phyloP scores from a whole-genome alignment of 2,329 filamentous ascomycete species.

The Aschersonia sp. region DNA sequence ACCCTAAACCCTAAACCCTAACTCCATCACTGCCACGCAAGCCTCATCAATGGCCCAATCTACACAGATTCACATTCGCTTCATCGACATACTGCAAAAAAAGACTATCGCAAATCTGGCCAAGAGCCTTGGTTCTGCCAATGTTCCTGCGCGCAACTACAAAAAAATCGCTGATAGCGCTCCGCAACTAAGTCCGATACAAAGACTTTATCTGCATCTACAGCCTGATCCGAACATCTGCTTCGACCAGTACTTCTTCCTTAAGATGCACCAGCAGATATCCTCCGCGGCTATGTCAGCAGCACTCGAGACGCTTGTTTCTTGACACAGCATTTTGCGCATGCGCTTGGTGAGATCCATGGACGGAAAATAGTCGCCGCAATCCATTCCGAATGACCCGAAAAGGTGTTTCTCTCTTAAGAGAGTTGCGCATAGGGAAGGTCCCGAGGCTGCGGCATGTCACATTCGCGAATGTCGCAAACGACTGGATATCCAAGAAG shows the following conservation, averaged over 20 bases:
- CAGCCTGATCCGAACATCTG: not conserved
- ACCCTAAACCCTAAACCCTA: too few species aligned
- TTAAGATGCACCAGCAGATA: not conserved
- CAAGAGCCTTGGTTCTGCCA: not conserved
- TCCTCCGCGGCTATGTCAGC: not conserved
- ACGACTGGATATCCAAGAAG: not conserved
- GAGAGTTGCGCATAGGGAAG: not conserved
- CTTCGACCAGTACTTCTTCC: not conserved
- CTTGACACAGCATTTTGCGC: not conserved
- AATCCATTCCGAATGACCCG: not conserved
- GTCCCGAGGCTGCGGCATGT: not conserved
- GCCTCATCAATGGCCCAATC: not conserved
- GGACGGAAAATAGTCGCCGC: not conserved
- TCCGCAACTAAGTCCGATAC: not conserved
- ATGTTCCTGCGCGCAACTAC: not conserved
- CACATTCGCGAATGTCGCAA: not conserved
- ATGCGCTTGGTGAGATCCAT: not conserved
- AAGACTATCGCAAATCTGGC: not conserved
- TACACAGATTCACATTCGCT: not conserved
- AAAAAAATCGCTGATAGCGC: not conserved
- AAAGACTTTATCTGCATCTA: not conserved
- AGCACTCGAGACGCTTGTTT: not conserved
- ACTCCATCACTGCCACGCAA: constrained; percentile 6
- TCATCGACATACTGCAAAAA: not conserved
- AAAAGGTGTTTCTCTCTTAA: too few species aligned